A percentile compares a stretch with the other conserved stretches of the same genome.
Conservation (phyloP, 1,284 basidiomycete species). For the Volvariella surrecta region DNA sequence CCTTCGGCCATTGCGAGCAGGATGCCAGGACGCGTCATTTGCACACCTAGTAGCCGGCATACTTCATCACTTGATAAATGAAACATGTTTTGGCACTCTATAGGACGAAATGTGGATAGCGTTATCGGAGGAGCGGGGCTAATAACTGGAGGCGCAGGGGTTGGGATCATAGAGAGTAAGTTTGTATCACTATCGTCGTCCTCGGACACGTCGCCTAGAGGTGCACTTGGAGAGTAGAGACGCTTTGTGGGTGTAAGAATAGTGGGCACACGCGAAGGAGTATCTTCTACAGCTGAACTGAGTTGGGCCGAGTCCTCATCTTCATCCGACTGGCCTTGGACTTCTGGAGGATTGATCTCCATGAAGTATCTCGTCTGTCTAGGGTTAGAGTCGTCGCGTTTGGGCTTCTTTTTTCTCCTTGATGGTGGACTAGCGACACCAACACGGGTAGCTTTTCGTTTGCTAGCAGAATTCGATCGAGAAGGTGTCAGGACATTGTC, state of each 20-base stretch:
- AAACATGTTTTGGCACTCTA: constrained; percentile 36
- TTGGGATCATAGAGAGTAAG: constrained; percentile 11
- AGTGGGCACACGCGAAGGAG: constrained; percentile 4
- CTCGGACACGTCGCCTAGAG: constrained; percentile 42
- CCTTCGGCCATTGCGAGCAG: constrained; percentile 32
- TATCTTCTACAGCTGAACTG: constrained; percentile 5
- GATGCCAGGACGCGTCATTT: constrained; percentile 14
- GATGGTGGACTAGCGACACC: background rate
- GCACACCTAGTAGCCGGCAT: constrained; percentile 16
- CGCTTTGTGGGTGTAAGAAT: constrained; percentile 16
- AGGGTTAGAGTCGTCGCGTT: background rate
- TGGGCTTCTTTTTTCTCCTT: background rate
- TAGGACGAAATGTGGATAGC: constrained; percentile 37
- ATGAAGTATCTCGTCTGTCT: constrained; percentile 24
- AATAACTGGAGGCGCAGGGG: constrained; percentile 11
- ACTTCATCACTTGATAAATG: constrained; percentile 30
- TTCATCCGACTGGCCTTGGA: constrained; percentile 26
- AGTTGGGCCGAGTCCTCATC: constrained; percentile 7
- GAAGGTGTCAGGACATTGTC: background rate
- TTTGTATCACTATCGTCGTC: constrained; percentile 28
- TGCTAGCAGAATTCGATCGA: background rate
- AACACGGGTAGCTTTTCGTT: constrained; percentile 1
- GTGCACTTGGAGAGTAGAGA: constrained; percentile 47
- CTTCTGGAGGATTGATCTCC: constrained; percentile 21
- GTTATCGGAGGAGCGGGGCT: background rate